A percentile compares a stretch with the other conserved stretches of the same genome.
These are phyloP conservation scores for Pneumocystis oryctolagi DNA, from an alignment of 1,139 yeast species.

Conservation along the genomic window DNA sequence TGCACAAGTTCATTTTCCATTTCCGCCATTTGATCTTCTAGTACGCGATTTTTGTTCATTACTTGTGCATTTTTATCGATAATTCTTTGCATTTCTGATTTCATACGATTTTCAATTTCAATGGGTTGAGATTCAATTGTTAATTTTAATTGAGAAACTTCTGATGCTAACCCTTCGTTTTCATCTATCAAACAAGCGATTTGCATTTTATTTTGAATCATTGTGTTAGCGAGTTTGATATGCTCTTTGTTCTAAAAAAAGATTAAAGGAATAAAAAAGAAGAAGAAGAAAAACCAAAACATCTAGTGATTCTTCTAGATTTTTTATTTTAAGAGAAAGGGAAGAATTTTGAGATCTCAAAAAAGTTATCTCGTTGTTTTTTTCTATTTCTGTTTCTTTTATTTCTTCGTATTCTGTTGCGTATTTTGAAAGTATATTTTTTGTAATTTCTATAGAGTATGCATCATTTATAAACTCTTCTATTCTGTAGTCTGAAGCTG, in stretches of 20 bases:
- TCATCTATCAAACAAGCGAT: slow-evolving; percentile 53
- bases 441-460: slow-evolving; percentile 53
- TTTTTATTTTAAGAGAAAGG: slow-evolving; percentile 57
- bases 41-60: slow-evolving; percentile 37
- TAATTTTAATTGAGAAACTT: slow-evolving; percentile 38
- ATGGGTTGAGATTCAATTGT: slow-evolving; percentile 18
- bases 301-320: slow-evolving; percentile 56
- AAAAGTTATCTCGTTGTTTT: slow-evolving; percentile 54
- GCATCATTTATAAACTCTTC: slow-evolving; percentile 71
- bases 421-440: slow-evolving; percentile 54
- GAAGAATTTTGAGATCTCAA: slow-evolving; percentile 53
- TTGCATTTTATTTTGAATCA: slow-evolving; percentile 47
- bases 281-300: slow-evolving; percentile 23
- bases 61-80: slow-evolving; percentile 47
- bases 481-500: slow-evolving; percentile 23
- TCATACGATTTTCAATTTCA: slow-evolving; percentile 16
- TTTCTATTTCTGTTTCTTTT: slow-evolving; percentile 49
- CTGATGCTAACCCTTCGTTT: slow-evolving; percentile 41
- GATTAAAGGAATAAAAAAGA: background rate
- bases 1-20: slow-evolving; percentile 33
- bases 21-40: slow-evolving; percentile 24
- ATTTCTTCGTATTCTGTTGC: slow-evolving; percentile 62
- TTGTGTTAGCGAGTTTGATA: slow-evolving; percentile 57
- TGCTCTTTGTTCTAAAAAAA: slow-evolving; percentile 49
- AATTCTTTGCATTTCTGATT: slow-evolving; percentile 32